phyloP scores from a whole-genome alignment of 805 yeast species.

The Ogataea methylovora region DNA sequence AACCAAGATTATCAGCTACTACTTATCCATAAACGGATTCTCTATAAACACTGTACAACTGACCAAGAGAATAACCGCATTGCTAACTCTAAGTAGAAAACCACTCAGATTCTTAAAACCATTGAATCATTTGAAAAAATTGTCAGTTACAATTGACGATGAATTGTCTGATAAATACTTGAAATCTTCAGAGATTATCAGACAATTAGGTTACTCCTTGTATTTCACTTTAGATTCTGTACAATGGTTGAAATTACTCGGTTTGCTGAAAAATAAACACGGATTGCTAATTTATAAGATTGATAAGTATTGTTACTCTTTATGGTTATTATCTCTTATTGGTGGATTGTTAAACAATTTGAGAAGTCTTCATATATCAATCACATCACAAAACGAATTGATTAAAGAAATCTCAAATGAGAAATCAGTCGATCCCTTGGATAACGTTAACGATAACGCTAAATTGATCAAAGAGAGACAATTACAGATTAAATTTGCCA shows the following conservation, averaged over 20 bases:
- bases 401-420: constrained; percentile 10
- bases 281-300: constrained; percentile 29
- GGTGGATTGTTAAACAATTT: constrained; percentile 55
- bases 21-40: constrained; percentile 47
- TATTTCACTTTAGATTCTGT: constrained; percentile 60
- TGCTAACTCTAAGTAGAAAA: constrained; percentile 69
- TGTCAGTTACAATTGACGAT: constrained; percentile 59
- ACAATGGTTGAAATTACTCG: constrained; percentile 52
- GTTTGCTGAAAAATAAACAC: constrained; percentile 35
- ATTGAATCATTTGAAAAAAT: constrained; percentile 60
- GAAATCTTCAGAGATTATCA: constrained; percentile 44
- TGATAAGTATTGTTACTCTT: constrained; percentile 54
- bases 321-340: constrained; percentile 70
- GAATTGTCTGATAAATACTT: constrained; percentile 54
- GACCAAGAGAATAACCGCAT: constrained; percentile 49
- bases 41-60: constrained; percentile 36
- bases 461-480: constrained; percentile 27
- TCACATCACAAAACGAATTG: constrained; percentile 27
- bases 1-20: constrained; percentile 63
- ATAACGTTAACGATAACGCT: constrained; percentile 20
- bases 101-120: constrained; percentile 82
- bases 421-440: constrained; percentile 18
- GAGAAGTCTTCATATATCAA: constrained; percentile 43
- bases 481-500: constrained; percentile 31
- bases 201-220: constrained; percentile 54